phyloP scores from a whole-genome alignment of 2,329 filamentous ascomycete species.

The Pseudogymnoascus sp. region DNA sequence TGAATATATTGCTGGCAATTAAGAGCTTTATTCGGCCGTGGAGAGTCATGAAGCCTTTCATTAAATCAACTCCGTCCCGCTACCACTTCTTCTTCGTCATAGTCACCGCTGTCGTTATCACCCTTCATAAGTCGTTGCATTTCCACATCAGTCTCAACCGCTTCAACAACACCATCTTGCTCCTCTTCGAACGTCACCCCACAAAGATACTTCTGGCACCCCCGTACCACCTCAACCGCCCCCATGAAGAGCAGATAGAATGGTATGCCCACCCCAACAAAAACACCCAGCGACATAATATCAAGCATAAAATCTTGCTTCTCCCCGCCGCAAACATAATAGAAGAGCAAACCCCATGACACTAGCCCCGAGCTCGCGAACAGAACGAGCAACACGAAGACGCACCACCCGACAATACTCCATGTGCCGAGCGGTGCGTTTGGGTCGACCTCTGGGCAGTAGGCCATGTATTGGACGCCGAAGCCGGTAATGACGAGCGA shows the following conservation, averaged over 20 bases:
- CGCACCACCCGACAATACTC: neutral
- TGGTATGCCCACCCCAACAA: neutral
- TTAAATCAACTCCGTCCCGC: neutral
- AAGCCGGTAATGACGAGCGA: neutral
- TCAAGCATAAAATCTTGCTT: neutral
- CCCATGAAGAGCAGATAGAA: neutral
- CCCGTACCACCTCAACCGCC: neutral
- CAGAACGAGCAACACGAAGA: neutral
- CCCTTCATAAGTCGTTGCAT: neutral
- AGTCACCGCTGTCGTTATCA: neutral
- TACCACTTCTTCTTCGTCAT: neutral
- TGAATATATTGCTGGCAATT: neutral
- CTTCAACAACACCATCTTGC: neutral
- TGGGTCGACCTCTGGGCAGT: neutral
- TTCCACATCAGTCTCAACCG: neutral
- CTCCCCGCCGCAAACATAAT: neutral
- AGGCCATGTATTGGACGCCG: neutral
- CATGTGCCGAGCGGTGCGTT: neutral
- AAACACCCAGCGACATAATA: neutral
- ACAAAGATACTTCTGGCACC: neutral
- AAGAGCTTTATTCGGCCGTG: neutral
- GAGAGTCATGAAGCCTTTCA: neutral
- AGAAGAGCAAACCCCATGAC: neutral
- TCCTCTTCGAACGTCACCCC: neutral
- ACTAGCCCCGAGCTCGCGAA: neutral